Percentiles rank a stretch among this genome's conserved stretches.
Evolutionary conservation across 1,284 basidiomycete genomes (phyloP).

Genomic region (Ceratobasidium sp.): DNA sequence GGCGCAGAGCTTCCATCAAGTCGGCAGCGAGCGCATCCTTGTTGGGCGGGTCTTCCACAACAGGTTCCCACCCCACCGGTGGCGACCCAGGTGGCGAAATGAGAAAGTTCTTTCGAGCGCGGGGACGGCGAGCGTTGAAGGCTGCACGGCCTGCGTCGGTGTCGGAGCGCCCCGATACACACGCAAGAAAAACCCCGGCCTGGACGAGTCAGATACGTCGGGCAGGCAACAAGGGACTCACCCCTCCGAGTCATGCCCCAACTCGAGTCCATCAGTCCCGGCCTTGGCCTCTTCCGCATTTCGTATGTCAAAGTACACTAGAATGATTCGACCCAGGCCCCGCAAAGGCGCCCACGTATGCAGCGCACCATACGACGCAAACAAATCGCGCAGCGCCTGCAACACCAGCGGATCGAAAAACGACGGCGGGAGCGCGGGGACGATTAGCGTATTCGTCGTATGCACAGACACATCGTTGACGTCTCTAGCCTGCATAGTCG

Average conservation of each 20-base stretch:
- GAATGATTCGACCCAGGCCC: constrained; percentile 79
- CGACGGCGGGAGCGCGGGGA: constrained; percentile 65
- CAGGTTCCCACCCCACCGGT: constrained; percentile 94
- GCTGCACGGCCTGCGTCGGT: constrained; percentile 47
- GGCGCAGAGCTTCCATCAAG: constrained; percentile 75
- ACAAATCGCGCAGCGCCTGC: constrained; percentile 70
- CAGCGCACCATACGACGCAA: constrained; percentile 74
- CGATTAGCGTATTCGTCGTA: constrained; percentile 70
- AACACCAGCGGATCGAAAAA: constrained; percentile 75
- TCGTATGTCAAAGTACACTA: constrained; percentile 74
- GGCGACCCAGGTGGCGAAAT: constrained; percentile 99
- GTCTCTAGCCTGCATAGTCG: background rate
- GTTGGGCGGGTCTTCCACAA: constrained; percentile 93
- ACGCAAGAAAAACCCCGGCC: constrained; percentile 54
- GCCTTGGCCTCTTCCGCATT: constrained; percentile 69
- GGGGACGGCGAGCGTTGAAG: constrained; percentile 73
- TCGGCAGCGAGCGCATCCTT: constrained; percentile 85
- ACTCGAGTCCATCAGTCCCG: constrained; percentile 64
- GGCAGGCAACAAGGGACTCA: constrained; percentile 45
- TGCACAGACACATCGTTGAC: constrained; percentile 10
- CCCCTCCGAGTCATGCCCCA: constrained; percentile 61
- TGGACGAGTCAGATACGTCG: constrained; percentile 37
- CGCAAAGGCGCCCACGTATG: constrained; percentile 86
- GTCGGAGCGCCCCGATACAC: constrained; percentile 83
- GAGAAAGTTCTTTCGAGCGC: constrained; percentile 90